These are phyloP conservation scores for Globisporangium polare DNA, from an alignment of 352 stramenopile genomes.

Conservation along the genomic window DNA sequence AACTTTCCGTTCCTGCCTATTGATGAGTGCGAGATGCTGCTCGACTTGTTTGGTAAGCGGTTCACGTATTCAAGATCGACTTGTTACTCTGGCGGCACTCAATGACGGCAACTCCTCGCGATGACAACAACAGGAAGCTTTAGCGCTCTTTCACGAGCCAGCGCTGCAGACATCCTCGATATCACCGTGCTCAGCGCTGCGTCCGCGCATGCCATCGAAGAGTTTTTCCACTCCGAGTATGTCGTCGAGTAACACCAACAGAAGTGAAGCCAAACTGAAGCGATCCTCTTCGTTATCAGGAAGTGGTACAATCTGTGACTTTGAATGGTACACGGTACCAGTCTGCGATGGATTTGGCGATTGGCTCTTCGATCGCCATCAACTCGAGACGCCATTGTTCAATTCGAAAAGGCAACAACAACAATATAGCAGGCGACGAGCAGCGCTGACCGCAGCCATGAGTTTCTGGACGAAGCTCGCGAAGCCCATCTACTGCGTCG, in stretches of 20 bases:
- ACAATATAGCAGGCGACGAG: too few species aligned
- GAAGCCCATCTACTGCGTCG: slow-evolving; percentile 76
- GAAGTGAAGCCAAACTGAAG: slow-evolving; percentile 1
- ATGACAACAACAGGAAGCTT: slow-evolving; percentile 37
- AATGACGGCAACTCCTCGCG: neutral
- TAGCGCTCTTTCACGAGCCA: slow-evolving; percentile 37
- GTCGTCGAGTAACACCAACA: slow-evolving; percentile 34
- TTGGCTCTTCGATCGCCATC: neutral
- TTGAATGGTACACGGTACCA: neutral
- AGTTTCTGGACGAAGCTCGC: slow-evolving; percentile 65
- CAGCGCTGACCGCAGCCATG: slow-evolving; percentile 2
- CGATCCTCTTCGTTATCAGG: neutral
- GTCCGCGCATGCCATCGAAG: slow-evolving; percentile 54
- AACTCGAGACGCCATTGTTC: too few species aligned
- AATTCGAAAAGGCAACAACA: too few species aligned
- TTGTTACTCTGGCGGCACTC: neutral
- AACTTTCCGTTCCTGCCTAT: slow-evolving; percentile 60
- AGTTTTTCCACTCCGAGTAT: slow-evolving; percentile 73
- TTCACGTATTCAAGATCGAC: neutral
- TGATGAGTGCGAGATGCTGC: slow-evolving; percentile 74
- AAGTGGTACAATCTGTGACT: slow-evolving; percentile 1
- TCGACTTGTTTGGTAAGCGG: slow-evolving; percentile 66
- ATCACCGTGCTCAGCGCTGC: slow-evolving; percentile 56
- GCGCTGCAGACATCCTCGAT: slow-evolving; percentile 51
- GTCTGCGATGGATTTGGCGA: neutral